A percentile compares a stretch with the other conserved stretches of the same genome.
phyloP scores from a whole-genome alignment of 2,329 filamentous ascomycete species.

The Botryosphaeria dothidea region DNA sequence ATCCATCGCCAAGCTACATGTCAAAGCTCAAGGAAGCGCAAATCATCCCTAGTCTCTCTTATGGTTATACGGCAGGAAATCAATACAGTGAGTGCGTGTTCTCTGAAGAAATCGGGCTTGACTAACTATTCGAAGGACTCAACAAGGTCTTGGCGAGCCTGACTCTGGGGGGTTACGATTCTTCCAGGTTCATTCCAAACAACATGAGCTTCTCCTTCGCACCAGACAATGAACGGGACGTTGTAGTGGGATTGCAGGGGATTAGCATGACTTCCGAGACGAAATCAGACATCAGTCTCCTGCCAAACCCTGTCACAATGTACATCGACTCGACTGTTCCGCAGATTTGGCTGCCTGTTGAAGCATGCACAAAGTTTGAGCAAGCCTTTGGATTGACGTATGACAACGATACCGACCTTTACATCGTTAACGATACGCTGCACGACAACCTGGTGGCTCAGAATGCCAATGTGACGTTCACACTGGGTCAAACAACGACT shows the following conservation, averaged over 20 bases:
- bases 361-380: conserved; percentile 36
- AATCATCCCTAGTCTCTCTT: conserved; percentile 39
- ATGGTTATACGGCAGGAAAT: conserved; percentile 44
- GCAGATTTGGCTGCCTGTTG: conserved; percentile 43
- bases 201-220: conserved; percentile 31
- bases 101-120: not conserved
- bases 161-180: conserved; percentile 43
- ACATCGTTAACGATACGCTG: conserved; percentile 38
- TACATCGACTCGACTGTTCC: conserved; percentile 41
- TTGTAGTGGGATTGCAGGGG: conserved; percentile 29
- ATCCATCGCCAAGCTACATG: conserved; percentile 35
- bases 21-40: conserved; percentile 29
- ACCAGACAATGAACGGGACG: conserved; percentile 30
- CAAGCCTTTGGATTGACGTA: conserved; percentile 40
- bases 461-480: conserved; percentile 47
- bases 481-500: conserved; percentile 37
- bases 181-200: conserved; percentile 31
- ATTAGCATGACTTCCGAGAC: conserved; percentile 28
- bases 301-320: conserved; percentile 30
- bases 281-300: conserved; percentile 25
- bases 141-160: conserved; percentile 34
- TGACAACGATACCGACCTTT: conserved; percentile 36
- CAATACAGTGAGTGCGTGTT: conserved; percentile 24
- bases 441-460: conserved; percentile 30
- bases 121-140: conserved; percentile 12